A percentile compares a stretch with the other conserved stretches of the same genome.
Conservation (phyloP, 73 alveolate species). For the Tetrahymena thermophila region DNA sequence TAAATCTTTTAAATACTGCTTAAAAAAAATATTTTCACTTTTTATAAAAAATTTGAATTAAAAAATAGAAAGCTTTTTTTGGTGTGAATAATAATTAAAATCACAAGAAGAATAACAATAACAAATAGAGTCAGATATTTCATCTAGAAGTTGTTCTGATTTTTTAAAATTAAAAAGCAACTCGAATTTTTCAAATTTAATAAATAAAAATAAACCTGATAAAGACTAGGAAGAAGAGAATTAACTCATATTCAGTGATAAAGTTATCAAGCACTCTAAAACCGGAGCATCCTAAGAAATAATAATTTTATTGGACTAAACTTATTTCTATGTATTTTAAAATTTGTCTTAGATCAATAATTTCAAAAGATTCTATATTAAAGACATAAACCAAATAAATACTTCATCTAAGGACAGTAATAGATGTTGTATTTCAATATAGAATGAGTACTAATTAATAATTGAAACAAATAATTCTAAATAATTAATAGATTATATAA, state of each 20-base stretch:
- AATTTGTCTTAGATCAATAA: background rate
- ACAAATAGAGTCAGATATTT: background rate
- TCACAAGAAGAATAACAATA: background rate
- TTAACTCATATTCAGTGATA: background rate
- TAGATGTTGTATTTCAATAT: background rate
- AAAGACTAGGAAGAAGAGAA: background rate
- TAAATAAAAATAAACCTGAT: no score
- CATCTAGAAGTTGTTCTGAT: background rate
- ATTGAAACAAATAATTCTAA: background rate
- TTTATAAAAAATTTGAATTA: no score
- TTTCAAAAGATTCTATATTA: background rate
- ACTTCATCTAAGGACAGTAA: background rate
- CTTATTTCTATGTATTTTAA: background rate
- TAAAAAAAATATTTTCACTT: background rate
- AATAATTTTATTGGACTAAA: background rate
- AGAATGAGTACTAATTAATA: background rate
- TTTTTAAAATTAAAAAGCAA: background rate
- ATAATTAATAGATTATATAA: no score
- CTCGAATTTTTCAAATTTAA: background rate
- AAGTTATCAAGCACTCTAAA: background rate
- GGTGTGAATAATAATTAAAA: background rate
- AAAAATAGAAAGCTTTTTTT: background rate
- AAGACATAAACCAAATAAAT: background rate
- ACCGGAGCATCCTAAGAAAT: background rate
- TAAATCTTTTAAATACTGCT: no score